Conservation (phyloP, 1,139 yeast species). For the Debaryomyces singareniensis region DNA sequence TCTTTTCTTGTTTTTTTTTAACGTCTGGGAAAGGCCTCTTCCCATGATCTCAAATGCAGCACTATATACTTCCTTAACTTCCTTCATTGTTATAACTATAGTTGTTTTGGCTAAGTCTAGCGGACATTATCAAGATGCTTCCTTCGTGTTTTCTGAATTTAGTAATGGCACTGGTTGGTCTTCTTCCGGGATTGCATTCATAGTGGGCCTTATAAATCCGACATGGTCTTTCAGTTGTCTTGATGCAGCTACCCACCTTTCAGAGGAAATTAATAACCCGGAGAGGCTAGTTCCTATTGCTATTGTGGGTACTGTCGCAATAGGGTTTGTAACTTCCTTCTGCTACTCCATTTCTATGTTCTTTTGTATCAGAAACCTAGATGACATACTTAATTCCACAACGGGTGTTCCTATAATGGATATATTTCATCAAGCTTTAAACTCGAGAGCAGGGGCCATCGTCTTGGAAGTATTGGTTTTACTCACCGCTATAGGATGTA, state of each 20-base stretch:
- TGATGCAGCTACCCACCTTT: slow-evolving; percentile 67
- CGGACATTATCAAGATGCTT: slow-evolving; percentile 49
- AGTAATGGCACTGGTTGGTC: slow-evolving; percentile 64
- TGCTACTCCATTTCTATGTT: slow-evolving; percentile 57
- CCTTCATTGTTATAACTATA: slow-evolving; percentile 50
- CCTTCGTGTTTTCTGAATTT: slow-evolving; percentile 56
- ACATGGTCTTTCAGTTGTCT: slow-evolving; percentile 67
- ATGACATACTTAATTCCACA: slow-evolving; percentile 26
- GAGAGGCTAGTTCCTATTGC: slow-evolving; percentile 52
- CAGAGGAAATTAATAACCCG: slow-evolving; percentile 58
- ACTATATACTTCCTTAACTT: slow-evolving; percentile 46
- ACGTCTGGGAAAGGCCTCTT: slow-evolving; percentile 51
- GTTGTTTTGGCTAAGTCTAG: slow-evolving; percentile 49
- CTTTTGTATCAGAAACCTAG: slow-evolving; percentile 50
- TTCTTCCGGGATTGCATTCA: slow-evolving; percentile 53
- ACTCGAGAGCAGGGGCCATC: slow-evolving; percentile 51
- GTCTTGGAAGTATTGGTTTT: slow-evolving; percentile 52
- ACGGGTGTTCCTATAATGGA: slow-evolving; percentile 62
- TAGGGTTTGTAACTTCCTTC: slow-evolving; percentile 59
- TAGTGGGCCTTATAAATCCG: slow-evolving; percentile 61
- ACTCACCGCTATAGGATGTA: slow-evolving; percentile 63
- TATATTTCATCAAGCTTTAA: slow-evolving; percentile 53
- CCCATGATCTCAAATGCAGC: slow-evolving; percentile 49
- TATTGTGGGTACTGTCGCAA: slow-evolving; percentile 58
- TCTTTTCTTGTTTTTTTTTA: slow-evolving; percentile 41